Base-by-base conservation (phyloP, 495 filamentous ascomycete species). In the Thozetella sp. region DNA sequence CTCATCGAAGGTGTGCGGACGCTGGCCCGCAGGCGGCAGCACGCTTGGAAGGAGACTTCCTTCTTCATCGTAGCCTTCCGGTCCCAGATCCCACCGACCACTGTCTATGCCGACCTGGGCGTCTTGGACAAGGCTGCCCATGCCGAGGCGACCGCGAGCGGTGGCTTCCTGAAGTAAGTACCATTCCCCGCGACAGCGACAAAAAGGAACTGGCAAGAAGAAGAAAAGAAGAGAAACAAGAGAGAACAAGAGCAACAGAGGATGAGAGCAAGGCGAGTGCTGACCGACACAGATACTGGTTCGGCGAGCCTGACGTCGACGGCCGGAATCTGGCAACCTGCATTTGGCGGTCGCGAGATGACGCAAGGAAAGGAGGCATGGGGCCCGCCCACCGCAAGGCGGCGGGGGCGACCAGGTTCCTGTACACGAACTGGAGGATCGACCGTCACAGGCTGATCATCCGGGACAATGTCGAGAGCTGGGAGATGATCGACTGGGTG, bases 11-110 rank as follows among this genome's bases (percentile, higher is more conserved):
- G 77, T 22, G 69, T 94, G 48, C 72, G 69, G 58, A 60, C 76
- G 1, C 70, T 89, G 51, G 75, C 57, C 43, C 69, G 70, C 4
- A 61, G 70, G 22, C 74, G 76, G 2, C 70, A 76, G n/a, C 80
- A 86, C 57, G 52, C 60, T 0, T 96, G 90, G 88, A 84, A 78
- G 52, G 74, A 78, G 40, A 81, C 80, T 53, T 76, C 77, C 26
- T 97, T 93, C 77, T 96, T 93, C 63, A 79, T 96, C 43, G 91
- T 97, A 20, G 87, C 86, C 9, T 96, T 96, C 72, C 83, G 91
- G 1, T 95, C 91, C 0, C 81, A 73, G 56, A 82, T 95, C 19
- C 80, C 82, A 4, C 80, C 81, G 1, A 82, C 78, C 10, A 87
- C 85, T 0, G 83, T 90, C 60, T 80, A 81, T 55, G 79, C 82